Conservation (phyloP, 805 yeast species). For the Yarrowia porcina region DNA sequence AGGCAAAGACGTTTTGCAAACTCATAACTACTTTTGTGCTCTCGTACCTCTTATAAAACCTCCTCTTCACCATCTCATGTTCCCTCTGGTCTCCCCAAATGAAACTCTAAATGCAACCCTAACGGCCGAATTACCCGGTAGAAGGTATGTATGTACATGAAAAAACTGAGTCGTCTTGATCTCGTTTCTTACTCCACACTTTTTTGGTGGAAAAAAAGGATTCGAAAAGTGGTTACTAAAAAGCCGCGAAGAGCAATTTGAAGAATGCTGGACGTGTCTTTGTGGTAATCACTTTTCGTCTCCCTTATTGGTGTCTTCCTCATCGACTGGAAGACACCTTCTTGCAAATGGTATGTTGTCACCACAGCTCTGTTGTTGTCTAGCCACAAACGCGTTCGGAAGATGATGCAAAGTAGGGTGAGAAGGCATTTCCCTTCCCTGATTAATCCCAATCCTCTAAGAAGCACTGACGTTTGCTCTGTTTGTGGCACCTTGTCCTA, state of each 20-base stretch:
- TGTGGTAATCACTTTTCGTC: not conserved
- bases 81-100: not conserved
- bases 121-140: constrained; percentile 10
- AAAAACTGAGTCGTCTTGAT: not conserved
- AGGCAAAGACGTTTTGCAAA: too few relatives aligned
- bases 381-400: constrained; percentile 6
- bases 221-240: not conserved
- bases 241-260: too few relatives aligned
- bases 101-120: constrained; percentile 10
- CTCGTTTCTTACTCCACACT: not conserved
- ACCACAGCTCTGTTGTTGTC: too few relatives aligned
- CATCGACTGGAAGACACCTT: not conserved
- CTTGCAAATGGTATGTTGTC: not conserved
- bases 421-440: constrained; percentile 27
- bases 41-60: too few relatives aligned
- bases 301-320: not conserved
- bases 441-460: constrained; percentile 33
- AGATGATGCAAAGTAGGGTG: constrained; percentile 30
- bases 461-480: constrained; percentile 33
- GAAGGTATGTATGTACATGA: constrained; percentile 10
- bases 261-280: not conserved
- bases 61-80: not conserved
- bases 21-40: too few relatives aligned
- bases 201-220: not conserved
- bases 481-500: not conserved